Conservation (phyloP, 1,284 basidiomycete species). For the Uromyces viciae-fabae region DNA sequence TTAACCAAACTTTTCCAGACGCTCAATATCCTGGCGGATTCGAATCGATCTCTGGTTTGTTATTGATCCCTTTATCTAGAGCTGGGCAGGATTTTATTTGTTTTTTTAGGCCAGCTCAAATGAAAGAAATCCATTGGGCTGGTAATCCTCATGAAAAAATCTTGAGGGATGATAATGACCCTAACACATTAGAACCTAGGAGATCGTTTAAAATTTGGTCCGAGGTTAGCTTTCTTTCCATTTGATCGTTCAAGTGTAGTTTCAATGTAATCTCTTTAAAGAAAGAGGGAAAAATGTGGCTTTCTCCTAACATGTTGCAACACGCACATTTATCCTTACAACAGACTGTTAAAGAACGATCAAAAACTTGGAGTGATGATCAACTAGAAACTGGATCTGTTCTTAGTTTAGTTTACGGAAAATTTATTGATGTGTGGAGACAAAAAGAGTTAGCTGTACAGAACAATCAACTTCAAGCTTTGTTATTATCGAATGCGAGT, state of each 20-base stretch:
- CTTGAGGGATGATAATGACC: slow-evolving; percentile 32
- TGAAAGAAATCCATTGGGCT: slow-evolving; percentile 70
- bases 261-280: neutral
- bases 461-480: slow-evolving; percentile 72
- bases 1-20: slow-evolving; percentile 71
- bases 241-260: neutral
- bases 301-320: neutral
- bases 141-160: slow-evolving; percentile 67
- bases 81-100: slow-evolving; percentile 64
- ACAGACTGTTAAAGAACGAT: slow-evolving; percentile 71
- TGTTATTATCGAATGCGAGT: slow-evolving; percentile 79
- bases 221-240: slow-evolving; percentile 45
- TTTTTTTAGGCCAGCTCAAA: slow-evolving; percentile 74
- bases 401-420: slow-evolving; percentile 76
- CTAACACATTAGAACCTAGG: slow-evolving; percentile 64
- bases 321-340: slow-evolving; percentile 56
- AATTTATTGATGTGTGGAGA: slow-evolving; percentile 83
- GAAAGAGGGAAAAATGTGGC: neutral
- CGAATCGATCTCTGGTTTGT: slow-evolving; percentile 71
- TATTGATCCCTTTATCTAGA: slow-evolving; percentile 70
- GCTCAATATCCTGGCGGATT: slow-evolving; percentile 67
- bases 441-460: slow-evolving; percentile 75
- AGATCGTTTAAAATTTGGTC: slow-evolving; percentile 66
- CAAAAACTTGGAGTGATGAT: slow-evolving; percentile 76
- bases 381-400: slow-evolving; percentile 82